Percentiles rank a stretch among this genome's conserved stretches.
Evolutionary conservation across 148 eudicot genomes (phyloP).

Genomic region (Limonium bicolor): DNA sequence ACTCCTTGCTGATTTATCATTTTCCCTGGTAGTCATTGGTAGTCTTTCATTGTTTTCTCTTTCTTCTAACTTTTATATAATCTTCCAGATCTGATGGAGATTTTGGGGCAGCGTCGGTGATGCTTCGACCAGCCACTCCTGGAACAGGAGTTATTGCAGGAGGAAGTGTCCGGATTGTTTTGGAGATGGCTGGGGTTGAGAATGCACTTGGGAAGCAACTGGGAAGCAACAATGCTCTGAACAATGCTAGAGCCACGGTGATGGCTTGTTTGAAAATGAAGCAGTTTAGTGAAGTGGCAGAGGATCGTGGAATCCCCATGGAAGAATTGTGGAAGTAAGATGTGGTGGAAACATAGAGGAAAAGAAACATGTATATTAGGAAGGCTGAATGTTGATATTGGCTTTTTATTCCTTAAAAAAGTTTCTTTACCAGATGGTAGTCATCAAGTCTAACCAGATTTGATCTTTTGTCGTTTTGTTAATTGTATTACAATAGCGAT

Average conservation of each 20-base stretch:
- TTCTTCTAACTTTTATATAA: background rate
- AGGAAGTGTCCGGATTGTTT: slow-evolving; percentile 65
- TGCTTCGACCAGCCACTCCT: slow-evolving; percentile 93
- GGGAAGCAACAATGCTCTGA: slow-evolving; percentile 85
- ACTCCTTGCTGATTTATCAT: too few relatives aligned
- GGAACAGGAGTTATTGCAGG: slow-evolving; percentile 96
- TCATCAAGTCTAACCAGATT: too few relatives aligned
- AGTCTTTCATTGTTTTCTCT: too few relatives aligned
- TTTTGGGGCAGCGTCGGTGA: slow-evolving; percentile 90
- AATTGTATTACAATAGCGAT: too few relatives aligned
- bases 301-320: slow-evolving; percentile 91
- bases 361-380: too few relatives aligned
- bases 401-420: too few relatives aligned
- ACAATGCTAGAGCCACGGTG: slow-evolving; percentile 91
- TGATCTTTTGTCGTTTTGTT: too few relatives aligned
- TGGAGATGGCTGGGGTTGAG: slow-evolving; percentile 89
- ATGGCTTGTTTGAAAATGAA: slow-evolving; percentile 61
- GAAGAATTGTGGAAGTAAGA: slow-evolving; percentile 92
- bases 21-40: too few relatives aligned
- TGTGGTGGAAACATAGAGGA: too few relatives aligned
- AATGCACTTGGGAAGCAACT: slow-evolving; percentile 91
- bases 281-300: slow-evolving; percentile 75
- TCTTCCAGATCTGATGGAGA: slow-evolving; percentile 53
- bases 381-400: too few relatives aligned
- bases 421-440: too few relatives aligned